Percentiles rank a stretch among this genome's conserved stretches.
Conservation (phyloP, 371 early-diverging fungal genomes). For the Homolaphlyctis polyrhiza region DNA sequence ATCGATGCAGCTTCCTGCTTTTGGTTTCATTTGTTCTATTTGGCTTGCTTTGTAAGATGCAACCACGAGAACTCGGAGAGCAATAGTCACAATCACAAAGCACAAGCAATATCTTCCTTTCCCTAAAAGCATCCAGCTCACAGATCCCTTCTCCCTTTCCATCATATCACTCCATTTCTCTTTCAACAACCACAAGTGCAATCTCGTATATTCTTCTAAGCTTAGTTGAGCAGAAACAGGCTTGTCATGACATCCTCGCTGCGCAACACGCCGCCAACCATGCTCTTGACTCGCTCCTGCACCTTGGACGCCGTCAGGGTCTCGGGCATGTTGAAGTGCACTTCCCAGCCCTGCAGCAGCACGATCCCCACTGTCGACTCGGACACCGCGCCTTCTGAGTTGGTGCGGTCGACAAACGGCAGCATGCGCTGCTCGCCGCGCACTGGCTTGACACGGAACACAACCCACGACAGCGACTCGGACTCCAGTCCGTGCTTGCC, state of each 20-base stretch:
- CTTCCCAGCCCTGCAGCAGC: constrained; percentile 3
- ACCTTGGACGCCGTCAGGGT: constrained; percentile 5
- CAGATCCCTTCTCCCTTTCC: too few relatives aligned
- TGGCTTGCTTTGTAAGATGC: too few relatives aligned
- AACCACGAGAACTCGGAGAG: too few relatives aligned
- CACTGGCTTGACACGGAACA: constrained; percentile 7
- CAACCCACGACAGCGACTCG: constrained; percentile 5
- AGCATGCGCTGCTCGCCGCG: neutral
- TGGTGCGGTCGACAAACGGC: constrained; percentile 5
- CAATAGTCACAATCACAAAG: too few relatives aligned
- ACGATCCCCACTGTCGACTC: neutral
- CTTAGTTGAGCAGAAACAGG: constrained; percentile 3
- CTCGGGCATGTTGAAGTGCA: constrained; percentile 9
- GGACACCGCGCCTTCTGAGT: neutral
- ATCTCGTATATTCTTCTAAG: too few relatives aligned
- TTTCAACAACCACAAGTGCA: too few relatives aligned
- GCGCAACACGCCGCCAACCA: neutral
- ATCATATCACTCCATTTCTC: too few relatives aligned
- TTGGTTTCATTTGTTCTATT: too few relatives aligned
- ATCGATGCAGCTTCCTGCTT: neutral
- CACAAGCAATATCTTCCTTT: too few relatives aligned
- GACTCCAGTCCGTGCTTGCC: neutral
- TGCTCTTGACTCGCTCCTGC: constrained; percentile 7
- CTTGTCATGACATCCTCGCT: neutral
- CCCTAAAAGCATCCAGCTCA: too few relatives aligned